Base-by-base conservation (phyloP, 2,329 filamentous ascomycete species). In the Metarhizium humberi region DNA sequence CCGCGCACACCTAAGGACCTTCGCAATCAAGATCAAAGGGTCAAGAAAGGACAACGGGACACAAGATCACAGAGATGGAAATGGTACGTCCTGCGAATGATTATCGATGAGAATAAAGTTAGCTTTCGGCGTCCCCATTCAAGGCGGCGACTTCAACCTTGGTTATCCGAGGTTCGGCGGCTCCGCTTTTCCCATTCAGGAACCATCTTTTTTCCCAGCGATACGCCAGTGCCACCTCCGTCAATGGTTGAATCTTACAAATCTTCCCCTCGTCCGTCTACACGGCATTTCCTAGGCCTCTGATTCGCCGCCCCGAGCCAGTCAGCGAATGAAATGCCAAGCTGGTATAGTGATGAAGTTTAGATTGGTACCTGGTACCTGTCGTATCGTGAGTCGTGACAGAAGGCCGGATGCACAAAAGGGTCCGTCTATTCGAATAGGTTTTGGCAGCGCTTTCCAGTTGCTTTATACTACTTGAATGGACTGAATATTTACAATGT, bases 141-240 rank as follows among this genome's bases (percentile, higher is more conserved):
- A 25, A 25, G 25, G 25, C 34, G 34, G 34, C 34, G 11, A 40
- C 38, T 16, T 45, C 18, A 25, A 25, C 25, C 47, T 54, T 14
- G 20, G 3, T 40, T 38, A 16, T 30, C 48, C 48, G 53, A 55
- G 53, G 48, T 29, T 51, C 48, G 48, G 40, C 16, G 25, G 53
- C 6, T 36, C 53, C 49, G 32, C 53, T 51, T 55, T 55, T 55
- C 40, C 29, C 38, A 46, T 14, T 30, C 45, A 48, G 45, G 45
- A 29, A 48, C 45, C 45, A 11, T 13, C 25, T 13, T 48, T 30
- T 48, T 30, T 32, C 11, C 13, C 13, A 18, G 16, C 42, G 4
- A 25, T 13, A 45, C 42, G 10, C 8, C 38, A 16, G 5, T 40
- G 32, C 38, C 42, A 25, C 7, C 42, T 45, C 42, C 42, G 42